Base-by-base conservation (phyloP, 2,329 filamentous ascomycete genomes). In the Trichophyton simii region DNA sequence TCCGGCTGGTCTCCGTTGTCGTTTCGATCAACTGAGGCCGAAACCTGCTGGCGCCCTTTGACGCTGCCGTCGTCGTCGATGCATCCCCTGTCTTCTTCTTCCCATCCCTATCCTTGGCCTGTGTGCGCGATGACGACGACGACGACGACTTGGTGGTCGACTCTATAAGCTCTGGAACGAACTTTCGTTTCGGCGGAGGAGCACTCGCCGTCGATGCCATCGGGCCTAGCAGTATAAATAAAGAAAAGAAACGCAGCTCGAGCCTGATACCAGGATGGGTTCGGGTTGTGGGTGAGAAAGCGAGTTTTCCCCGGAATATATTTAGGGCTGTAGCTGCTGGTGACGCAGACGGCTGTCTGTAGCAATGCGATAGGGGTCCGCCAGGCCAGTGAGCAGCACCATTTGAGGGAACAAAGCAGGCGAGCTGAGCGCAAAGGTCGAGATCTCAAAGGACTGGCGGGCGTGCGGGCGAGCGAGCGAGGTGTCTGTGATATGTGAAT, bases 91-190 rank as follows among this genome's bases (percentile, higher is more conserved):
- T n/a, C 48, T 54, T 54, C 48, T 54, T 54, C 20, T 31, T 31
- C 31, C 28, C 36, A 20, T 42, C 61, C 13, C 9, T 22, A 20
- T 22, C 58, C 22, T 48, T 61, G 46, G 46, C 46, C 46, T 9
- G 6, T 3, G 46, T 22, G 11, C 50, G 50, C 50, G 50, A 54
- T 54, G 50, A 54, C 50, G 50, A 54, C 9, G 50, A 41, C n/a
- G 57, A 59, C 11, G 34, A 60, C 34, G 62, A 60, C 44, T 60
- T 61, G n/a, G 57, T 60, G 46, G 57, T 64, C 18, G 63, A 62
- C 58, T 64, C 63, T 46, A 63, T 36, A 25, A 64, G 59, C 48
- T 62, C 60, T 6, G 63, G 63, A 46, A 36, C 61, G 38, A 64
- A 61, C 41, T 60, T 62, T 15, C 63, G 44, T 46, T 59, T 61